These are phyloP conservation scores for Flammula alnicola DNA, from an alignment of 1,284 basidiomycete genomes.

Conservation along the genomic window DNA sequence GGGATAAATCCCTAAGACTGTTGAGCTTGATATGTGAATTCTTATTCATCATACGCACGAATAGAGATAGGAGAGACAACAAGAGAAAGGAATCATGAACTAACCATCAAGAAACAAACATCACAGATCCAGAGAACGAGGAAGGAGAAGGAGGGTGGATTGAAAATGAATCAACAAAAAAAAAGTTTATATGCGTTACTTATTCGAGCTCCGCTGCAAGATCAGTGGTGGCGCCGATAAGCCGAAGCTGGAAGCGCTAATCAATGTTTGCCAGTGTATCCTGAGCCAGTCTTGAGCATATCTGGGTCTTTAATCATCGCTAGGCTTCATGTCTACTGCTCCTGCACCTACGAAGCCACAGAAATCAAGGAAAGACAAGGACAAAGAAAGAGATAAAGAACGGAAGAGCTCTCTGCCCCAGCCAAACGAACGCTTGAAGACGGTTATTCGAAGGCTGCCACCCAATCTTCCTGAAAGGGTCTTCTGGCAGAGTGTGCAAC, in stretches of 20 bases:
- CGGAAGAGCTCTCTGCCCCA: slow-evolving; percentile 30
- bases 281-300: not conserved
- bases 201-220: no score
- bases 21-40: slow-evolving; percentile 74
- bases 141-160: not conserved
- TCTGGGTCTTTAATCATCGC: not conserved
- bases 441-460: slow-evolving; percentile 87
- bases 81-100: slow-evolving; percentile 18
- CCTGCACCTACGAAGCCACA: slow-evolving; percentile 27
- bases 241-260: no score
- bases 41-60: slow-evolving; percentile 55
- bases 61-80: slow-evolving; percentile 6
- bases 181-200: no score
- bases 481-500: slow-evolving; percentile 90
- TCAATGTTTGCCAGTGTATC: not conserved
- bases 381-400: slow-evolving; percentile 38
- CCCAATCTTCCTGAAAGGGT: slow-evolving; percentile 90
- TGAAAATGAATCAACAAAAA: no score
- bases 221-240: no score
- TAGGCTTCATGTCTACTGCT: slow-evolving; percentile 29
- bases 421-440: slow-evolving; percentile 74
- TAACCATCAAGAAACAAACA: slow-evolving; percentile 19
- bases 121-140: not conserved
- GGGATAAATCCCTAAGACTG: slow-evolving; percentile 62
- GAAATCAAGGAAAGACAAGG: slow-evolving; percentile 41